phyloP scores from a whole-genome alignment of 1,139 yeast genomes.

The Meyerozyma sp. region DNA sequence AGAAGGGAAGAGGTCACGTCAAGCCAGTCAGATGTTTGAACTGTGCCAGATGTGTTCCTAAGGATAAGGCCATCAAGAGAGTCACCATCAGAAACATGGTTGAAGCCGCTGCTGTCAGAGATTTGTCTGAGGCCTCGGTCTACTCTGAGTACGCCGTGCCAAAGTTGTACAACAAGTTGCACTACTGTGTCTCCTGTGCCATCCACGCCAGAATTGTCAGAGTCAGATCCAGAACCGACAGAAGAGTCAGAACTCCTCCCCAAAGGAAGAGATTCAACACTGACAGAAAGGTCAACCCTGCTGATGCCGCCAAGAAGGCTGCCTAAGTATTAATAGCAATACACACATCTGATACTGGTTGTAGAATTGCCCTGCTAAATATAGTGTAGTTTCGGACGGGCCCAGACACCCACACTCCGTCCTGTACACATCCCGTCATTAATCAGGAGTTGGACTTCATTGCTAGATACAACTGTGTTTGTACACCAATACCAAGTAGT shows the following conservation, averaged over 20 bases:
- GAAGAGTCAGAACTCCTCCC: slow-evolving; percentile 99
- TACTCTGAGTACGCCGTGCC: slow-evolving; percentile 99
- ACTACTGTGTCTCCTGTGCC: slow-evolving; percentile 99
- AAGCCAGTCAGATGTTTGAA: slow-evolving; percentile 99
- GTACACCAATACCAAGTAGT: background rate
- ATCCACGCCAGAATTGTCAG: slow-evolving; percentile 99
- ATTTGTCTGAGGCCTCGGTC: slow-evolving; percentile 98
- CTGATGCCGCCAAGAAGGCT: slow-evolving; percentile 97
- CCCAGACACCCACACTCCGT: background rate
- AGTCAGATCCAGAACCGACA: slow-evolving; percentile 98
- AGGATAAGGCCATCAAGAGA: slow-evolving; percentile 99
- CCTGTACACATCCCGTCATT: slow-evolving; percentile 1
- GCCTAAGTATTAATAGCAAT: slow-evolving; percentile 9
- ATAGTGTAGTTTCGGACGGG: background rate
- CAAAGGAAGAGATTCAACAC: slow-evolving; percentile 98
- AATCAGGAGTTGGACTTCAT: background rate
- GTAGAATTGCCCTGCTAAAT: background rate
- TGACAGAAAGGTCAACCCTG: slow-evolving; percentile 95
- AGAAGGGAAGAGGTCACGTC: slow-evolving; percentile 99
- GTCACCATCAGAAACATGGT: slow-evolving; percentile 99
- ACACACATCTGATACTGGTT: background rate
- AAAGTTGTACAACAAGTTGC: slow-evolving; percentile 98
- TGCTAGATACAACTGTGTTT: background rate
- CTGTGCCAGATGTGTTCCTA: slow-evolving; percentile 99
- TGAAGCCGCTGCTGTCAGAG: slow-evolving; percentile 99